Percentiles rank a stretch among this genome's conserved stretches.
phyloP scores from a whole-genome alignment of 23 red algal species.

The Pyropia haitanensis region DNA sequence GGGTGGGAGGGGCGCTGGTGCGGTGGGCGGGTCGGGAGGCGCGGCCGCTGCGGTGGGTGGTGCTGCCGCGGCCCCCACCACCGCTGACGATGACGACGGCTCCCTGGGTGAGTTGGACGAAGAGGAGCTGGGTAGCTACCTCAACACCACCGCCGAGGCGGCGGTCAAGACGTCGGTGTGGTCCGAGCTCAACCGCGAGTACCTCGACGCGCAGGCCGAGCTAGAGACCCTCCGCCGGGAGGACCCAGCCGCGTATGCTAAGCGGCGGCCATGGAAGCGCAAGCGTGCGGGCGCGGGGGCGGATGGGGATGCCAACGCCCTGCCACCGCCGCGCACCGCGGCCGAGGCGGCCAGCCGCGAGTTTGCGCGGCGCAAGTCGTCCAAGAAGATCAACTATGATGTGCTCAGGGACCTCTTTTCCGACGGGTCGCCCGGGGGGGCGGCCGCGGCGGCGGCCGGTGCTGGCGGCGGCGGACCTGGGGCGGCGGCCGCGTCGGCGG shows the following conservation, averaged over 20 bases:
- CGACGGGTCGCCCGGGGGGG: no score
- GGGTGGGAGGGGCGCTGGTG: neutral
- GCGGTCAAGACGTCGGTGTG: conserved; percentile 48
- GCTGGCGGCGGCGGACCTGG: no score
- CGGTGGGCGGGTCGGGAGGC: neutral
- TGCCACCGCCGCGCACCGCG: neutral
- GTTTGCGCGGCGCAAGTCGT: conserved; percentile 36
- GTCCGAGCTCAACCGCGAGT: conserved; percentile 71
- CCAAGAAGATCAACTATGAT: conserved; percentile 71
- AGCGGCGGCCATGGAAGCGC: conserved; percentile 34
- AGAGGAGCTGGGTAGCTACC: conserved; percentile 50
- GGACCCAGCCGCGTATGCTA: conserved; percentile 53
- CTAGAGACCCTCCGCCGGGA: conserved; percentile 50
- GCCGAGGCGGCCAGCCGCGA: conserved; percentile 21
- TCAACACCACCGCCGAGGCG: conserved; percentile 63
- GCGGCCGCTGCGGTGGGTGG: neutral
- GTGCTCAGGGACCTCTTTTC: conserved; percentile 25
- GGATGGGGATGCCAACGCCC: conserved; percentile 9
- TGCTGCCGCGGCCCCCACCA: neutral
- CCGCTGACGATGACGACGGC: conserved; percentile 21
- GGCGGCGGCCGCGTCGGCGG: no score
- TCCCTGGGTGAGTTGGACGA: conserved; percentile 65
- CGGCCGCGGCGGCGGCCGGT: no score
- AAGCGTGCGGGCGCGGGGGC: conserved; percentile 18
- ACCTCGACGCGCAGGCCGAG: conserved; percentile 64